Conservation (phyloP, 331 rosid genomes). For the Arachis monticola region DNA sequence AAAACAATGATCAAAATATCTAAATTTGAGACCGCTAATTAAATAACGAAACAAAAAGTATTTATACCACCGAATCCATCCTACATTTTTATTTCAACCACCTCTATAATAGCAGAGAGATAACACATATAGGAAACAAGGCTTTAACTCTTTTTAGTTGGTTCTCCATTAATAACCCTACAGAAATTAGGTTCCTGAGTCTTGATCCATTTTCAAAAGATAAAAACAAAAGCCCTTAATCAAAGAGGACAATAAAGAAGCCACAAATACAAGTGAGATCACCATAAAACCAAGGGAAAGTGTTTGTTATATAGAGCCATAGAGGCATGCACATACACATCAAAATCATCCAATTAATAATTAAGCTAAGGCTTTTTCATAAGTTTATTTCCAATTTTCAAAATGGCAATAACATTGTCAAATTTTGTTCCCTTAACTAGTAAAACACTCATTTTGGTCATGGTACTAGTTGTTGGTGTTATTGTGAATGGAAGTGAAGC, state of each 20-base stretch:
- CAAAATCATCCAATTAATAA: neutral
- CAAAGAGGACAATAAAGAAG: slow-evolving; percentile 1
- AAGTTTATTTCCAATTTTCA: neutral
- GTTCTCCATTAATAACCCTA: slow-evolving; percentile 30
- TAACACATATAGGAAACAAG: too few relatives aligned
- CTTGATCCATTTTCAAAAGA: slow-evolving; percentile 29
- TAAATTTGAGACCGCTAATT: too few relatives aligned
- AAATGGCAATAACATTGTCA: slow-evolving; percentile 29
- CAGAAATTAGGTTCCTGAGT: slow-evolving; percentile 31
- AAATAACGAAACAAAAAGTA: too few relatives aligned
- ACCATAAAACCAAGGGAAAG: too few relatives aligned
- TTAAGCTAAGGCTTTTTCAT: neutral
- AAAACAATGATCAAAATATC: too few relatives aligned
- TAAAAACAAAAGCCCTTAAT: neutral
- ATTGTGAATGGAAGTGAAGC: slow-evolving; percentile 23
- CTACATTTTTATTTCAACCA: too few relatives aligned
- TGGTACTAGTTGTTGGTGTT: neutral
- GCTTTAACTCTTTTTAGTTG: slow-evolving; percentile 6
- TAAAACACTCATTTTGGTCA: neutral
- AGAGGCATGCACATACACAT: neutral
- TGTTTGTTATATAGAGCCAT: neutral
- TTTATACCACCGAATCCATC: too few relatives aligned
- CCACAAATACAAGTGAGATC: too few relatives aligned
- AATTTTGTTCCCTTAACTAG: neutral
- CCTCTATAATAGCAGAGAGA: too few relatives aligned